A percentile compares a stretch with the other conserved stretches of the same genome.
Evolutionary conservation across 2,329 filamentous ascomycete species (phyloP).

Genomic region (Polytolypa hystricis): DNA sequence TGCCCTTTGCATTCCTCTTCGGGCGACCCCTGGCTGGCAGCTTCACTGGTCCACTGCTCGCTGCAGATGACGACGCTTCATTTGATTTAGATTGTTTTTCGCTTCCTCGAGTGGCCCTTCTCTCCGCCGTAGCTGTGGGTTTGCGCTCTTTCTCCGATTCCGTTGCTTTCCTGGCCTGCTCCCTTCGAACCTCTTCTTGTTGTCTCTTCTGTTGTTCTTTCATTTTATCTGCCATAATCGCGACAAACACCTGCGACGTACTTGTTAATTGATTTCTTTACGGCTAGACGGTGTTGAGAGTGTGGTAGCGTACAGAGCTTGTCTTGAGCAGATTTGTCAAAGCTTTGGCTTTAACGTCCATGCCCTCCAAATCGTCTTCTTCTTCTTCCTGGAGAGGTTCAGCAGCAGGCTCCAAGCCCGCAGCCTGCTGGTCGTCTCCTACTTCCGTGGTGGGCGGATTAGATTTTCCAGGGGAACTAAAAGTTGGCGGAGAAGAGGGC

Average conservation of each 20-base stretch:
- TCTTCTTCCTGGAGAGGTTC: constrained; percentile 12
- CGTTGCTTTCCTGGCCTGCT: constrained; percentile 24
- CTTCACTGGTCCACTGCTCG: constrained; percentile 10
- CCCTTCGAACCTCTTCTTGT: constrained; percentile 31
- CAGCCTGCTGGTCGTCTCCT: constrained; percentile 3
- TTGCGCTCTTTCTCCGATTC: constrained; percentile 20
- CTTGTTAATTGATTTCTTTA: background rate
- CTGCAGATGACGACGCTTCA: constrained; percentile 12
- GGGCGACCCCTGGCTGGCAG: constrained; percentile 19
- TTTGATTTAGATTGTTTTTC: constrained; percentile 14
- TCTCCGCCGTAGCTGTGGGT: constrained; percentile 10
- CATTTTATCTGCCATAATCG: constrained; percentile 41
- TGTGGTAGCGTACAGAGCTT: constrained; percentile 26
- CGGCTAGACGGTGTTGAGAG: background rate
- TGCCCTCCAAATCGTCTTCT: constrained; percentile 25
- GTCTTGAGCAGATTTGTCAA: constrained; percentile 36
- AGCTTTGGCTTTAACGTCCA: constrained; percentile 35
- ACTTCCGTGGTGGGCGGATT: constrained; percentile 8
- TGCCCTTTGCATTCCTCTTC: constrained; percentile 19
- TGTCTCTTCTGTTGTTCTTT: constrained; percentile 33
- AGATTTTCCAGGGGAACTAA: constrained; percentile 12
- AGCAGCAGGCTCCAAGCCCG: constrained; percentile 5
- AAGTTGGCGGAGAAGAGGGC: constrained; percentile 19
- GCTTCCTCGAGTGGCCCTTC: constrained; percentile 24
- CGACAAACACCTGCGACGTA: constrained; percentile 31